Percentiles rank a stretch among this genome's conserved stretches.
Evolutionary conservation across 352 stramenopile genomes (phyloP).

Genomic region (Phytophthora hybrid): DNA sequence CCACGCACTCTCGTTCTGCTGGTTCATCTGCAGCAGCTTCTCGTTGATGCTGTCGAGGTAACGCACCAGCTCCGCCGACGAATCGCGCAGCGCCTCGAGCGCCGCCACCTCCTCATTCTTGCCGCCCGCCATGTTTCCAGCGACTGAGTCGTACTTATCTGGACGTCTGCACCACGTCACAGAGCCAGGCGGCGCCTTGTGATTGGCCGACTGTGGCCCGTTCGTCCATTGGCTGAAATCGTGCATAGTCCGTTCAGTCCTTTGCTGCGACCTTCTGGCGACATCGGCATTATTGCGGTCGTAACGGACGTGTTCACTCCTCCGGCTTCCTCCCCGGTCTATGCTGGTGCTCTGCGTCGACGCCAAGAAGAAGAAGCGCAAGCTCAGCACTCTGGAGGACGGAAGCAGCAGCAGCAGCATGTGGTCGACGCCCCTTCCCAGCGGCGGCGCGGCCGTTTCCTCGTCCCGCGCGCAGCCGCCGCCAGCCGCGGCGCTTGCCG

Average conservation of each 20-base stretch:
- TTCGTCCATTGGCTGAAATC: slow-evolving; percentile 28
- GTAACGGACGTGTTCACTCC: slow-evolving; percentile 24
- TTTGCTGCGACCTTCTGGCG: background rate
- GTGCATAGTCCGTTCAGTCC: slow-evolving; percentile 27
- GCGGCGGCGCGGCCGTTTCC: slow-evolving; percentile 25
- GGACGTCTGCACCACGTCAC: slow-evolving; percentile 7
- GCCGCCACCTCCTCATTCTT: slow-evolving; percentile 86
- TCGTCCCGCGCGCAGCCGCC: slow-evolving; percentile 41
- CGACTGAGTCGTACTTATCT: slow-evolving; percentile 9
- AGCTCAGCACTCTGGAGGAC: slow-evolving; percentile 70
- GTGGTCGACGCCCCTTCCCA: slow-evolving; percentile 52
- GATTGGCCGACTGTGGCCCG: background rate
- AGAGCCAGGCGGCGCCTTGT: slow-evolving; percentile 15
- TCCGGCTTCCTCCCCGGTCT: slow-evolving; percentile 9
- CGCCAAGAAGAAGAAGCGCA: slow-evolving; percentile 80
- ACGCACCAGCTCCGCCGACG: slow-evolving; percentile 75
- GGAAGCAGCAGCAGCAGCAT: slow-evolving; percentile 46
- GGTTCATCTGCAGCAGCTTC: slow-evolving; percentile 79
- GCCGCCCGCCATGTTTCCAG: slow-evolving; percentile 42
- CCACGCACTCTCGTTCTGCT: slow-evolving; percentile 82
- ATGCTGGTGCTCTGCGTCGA: slow-evolving; percentile 51
- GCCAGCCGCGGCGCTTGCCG: slow-evolving; percentile 37
- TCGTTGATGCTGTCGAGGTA: slow-evolving; percentile 81
- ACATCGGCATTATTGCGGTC: slow-evolving; percentile 10
- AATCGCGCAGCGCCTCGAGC: slow-evolving; percentile 82